phyloP scores from a whole-genome alignment of 1,139 yeast species.

The Williopsis jadinii region DNA sequence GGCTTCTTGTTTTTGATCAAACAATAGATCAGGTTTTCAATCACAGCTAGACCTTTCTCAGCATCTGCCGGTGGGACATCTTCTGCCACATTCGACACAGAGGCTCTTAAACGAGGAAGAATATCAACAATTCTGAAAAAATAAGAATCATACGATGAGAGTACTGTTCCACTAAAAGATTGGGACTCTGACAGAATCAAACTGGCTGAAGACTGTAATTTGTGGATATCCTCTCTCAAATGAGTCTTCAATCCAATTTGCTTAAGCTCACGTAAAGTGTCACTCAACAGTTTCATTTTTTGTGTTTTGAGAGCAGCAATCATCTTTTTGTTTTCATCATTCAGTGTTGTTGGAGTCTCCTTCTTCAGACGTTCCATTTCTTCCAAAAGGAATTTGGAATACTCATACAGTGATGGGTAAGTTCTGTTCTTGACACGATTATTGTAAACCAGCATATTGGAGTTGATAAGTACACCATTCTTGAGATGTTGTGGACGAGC shows the following conservation, averaged over 20 bases:
- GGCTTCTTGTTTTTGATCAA: slow-evolving; percentile 45
- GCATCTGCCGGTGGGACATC: slow-evolving; percentile 76
- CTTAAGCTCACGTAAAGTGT: slow-evolving; percentile 65
- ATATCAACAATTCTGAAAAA: slow-evolving; percentile 72
- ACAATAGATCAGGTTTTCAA: slow-evolving; percentile 62
- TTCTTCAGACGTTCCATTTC: slow-evolving; percentile 59
- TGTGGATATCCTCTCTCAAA: slow-evolving; percentile 57
- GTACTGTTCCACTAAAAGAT: slow-evolving; percentile 34
- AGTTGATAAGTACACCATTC: slow-evolving; percentile 42
- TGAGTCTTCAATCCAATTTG: slow-evolving; percentile 68
- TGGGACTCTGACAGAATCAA: slow-evolving; percentile 50
- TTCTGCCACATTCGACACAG: slow-evolving; percentile 52
- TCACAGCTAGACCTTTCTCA: slow-evolving; percentile 70
- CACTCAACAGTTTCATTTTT: slow-evolving; percentile 72
- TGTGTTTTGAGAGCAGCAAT: slow-evolving; percentile 73
- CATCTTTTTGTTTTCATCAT: slow-evolving; percentile 67
- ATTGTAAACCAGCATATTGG: slow-evolving; percentile 47
- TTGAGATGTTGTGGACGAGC: slow-evolving; percentile 50
- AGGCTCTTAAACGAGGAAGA: slow-evolving; percentile 68
- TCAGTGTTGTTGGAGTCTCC: slow-evolving; percentile 69
- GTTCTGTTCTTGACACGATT: slow-evolving; percentile 29
- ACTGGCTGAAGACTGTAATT: slow-evolving; percentile 56
- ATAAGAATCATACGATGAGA: slow-evolving; percentile 47
- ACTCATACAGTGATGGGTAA: slow-evolving; percentile 35
- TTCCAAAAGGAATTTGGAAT: slow-evolving; percentile 45